phyloP scores from a whole-genome alignment of 257 asterid genomes.

The Solanum megistacrolobum region DNA sequence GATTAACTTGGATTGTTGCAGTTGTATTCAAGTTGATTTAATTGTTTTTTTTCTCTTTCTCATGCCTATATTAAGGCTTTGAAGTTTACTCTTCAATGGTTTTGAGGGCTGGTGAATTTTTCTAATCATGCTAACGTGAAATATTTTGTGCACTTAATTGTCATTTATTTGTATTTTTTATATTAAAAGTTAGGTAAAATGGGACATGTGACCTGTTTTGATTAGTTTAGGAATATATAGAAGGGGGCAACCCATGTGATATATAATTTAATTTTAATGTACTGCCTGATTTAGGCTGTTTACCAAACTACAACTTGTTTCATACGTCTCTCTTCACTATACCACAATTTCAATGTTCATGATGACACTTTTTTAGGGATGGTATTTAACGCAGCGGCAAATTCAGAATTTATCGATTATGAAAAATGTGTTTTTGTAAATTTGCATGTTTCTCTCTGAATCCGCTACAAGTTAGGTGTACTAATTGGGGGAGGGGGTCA shows the following conservation, averaged over 20 bases:
- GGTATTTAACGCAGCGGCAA: fast-evolving
- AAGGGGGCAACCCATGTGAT: conserved; percentile 17
- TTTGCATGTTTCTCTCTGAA: neutral
- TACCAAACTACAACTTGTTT: neutral
- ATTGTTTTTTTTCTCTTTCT: neutral
- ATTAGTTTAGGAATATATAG: neutral
- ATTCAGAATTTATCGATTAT: neutral
- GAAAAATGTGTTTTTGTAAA: neutral
- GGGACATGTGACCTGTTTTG: conserved; percentile 11
- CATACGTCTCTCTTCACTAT: neutral
- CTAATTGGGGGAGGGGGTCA: neutral
- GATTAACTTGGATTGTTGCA: neutral
- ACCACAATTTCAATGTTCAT: neutral
- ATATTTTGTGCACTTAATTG: fast-evolving
- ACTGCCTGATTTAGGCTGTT: neutral
- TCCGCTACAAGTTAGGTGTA: neutral
- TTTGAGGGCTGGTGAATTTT: neutral
- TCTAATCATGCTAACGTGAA: fast-evolving
- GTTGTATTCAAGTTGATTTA: neutral
- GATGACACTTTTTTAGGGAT: neutral
- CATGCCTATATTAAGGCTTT: neutral
- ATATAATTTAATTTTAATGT: neutral
- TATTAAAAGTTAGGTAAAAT: neutral
- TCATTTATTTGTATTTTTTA: no score
- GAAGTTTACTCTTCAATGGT: no score